Base-by-base conservation (phyloP, 75 land plant species). In the Selaginella moellendorffii region DNA sequence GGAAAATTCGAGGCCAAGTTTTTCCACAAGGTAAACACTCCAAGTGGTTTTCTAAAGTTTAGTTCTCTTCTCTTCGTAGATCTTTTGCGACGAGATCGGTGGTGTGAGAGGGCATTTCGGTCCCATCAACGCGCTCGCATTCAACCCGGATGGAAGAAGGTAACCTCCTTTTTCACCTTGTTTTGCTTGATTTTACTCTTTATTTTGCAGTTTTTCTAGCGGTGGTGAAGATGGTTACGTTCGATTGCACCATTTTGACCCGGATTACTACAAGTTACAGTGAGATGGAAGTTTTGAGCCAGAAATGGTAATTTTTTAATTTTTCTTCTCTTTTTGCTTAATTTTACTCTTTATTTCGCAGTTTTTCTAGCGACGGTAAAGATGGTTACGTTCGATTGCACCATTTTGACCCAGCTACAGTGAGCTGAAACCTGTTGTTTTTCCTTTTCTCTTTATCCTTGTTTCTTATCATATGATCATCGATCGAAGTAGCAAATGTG, bases 211-310 rank as follows among this genome's bases (percentile, higher is more conserved):
- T 63, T 90, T 90, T 64, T 65, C 95, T 0, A 87, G 95, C 62
- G 97, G 97, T 65, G 97, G 97, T 30, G 97, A 90, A 66, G 97
- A 90, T 63, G 97, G 97, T n/a, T 90, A 90, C 52, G 95, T 90
- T 0, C 63, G 93, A 23, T 53, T 90, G 31, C 97, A 90, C 64
- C 93, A 88, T 63, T 90, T 90, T 66, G 97, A 90, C 65, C 72
- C 81, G 2, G 97, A 90, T 46, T 90, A 90, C 69, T 90, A 79
- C 75, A 36, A 14, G 14, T 14, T 36, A n/a, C n/a, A n/a, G n/a
- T n/a, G n/a, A n/a, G n/a, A n/a, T n/a, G n/a, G n/a, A n/a, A n/a
- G n/a, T n/a, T n/a, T n/a, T n/a, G n/a, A n/a, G n/a, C n/a, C n/a
- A n/a, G n/a, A n/a, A n/a, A n/a, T n/a, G n/a, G n/a, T n/a, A n/a